Evolutionary conservation across 768 basidiomycete species (phyloP), one percentile per base, ranked within the genome.

Genomic region (Mycena latifolia): DNA sequence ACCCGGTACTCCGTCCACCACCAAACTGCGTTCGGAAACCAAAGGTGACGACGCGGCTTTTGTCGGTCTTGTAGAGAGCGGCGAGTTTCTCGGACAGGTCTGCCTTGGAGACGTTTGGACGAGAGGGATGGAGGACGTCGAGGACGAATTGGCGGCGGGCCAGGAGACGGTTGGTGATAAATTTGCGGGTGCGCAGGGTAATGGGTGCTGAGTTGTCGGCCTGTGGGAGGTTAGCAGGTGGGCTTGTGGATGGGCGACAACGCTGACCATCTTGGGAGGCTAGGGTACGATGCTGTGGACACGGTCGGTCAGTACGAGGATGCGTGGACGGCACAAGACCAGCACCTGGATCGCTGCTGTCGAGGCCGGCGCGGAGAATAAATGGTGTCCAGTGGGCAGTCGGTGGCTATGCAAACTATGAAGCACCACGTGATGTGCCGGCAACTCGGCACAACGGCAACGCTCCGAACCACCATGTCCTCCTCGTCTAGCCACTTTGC

Each of bases 161-260:
- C 55, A 99, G 85, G 71, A 99, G 92, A 66, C 96, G 95, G 89
- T 99, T 99, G 78, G 96, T 98, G 82, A 98, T 93, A 86, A 99
- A 99, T 87, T 99, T 98, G 81, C 96, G 93, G 60, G 98, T 98
- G 75, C 98, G 94, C 78, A 99, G 87, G 72, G 98, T 99, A 73
- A 99, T 87, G 65, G 96, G 91, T 79, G 94, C 88, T 79, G 89
- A 85, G 78, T 79, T 84, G 79, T 93, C 93, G 83, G 92, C 87
- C 92, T 94, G 73, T 24, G 76, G 70, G 66, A 55, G 71, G 43
- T 45, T 11, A 46, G 61, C 70, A 35, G 33, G 66, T 65, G 35
- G 55, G 59, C 10, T 18, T 41, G 29, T 28, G 37, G 37, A n/a
- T n/a, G n/a, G n/a, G n/a, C n/a, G 11, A 39, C 10, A 46, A 31